Evolutionary conservation across 495 filamentous ascomycete species (phyloP).

Genomic region (Penicillium coprophilum): DNA sequence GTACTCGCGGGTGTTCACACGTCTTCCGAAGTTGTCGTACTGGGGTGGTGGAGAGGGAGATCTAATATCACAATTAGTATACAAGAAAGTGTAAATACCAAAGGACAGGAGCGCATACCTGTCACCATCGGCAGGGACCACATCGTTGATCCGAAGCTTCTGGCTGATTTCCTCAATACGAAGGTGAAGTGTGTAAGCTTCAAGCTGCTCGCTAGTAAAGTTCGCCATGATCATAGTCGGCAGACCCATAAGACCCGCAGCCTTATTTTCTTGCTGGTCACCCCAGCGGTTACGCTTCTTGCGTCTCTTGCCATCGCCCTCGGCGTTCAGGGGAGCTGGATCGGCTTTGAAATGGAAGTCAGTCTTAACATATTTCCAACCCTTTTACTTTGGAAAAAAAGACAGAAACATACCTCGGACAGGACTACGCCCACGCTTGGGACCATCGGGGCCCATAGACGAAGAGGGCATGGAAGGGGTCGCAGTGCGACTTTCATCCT

Average conservation of each 20-base stretch:
- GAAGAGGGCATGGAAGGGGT: slow-evolving; percentile 49
- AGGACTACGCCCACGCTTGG: slow-evolving; percentile 77
- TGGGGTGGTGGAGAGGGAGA: slow-evolving; percentile 94
- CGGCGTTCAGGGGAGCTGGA: slow-evolving; percentile 45
- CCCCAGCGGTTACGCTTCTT: slow-evolving; percentile 99
- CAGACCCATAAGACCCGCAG: slow-evolving; percentile 94
- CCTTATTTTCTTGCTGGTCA: slow-evolving; percentile 93
- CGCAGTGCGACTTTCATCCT: slow-evolving; percentile 59
- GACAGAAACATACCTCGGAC: slow-evolving; percentile 53
- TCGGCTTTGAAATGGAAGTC: slow-evolving; percentile 35
- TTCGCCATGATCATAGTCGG: slow-evolving; percentile 92
- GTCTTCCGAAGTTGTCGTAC: slow-evolving; percentile 97
- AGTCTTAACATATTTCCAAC: not conserved
- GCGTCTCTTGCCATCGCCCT: slow-evolving; percentile 71
- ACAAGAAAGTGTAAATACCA: not conserved
- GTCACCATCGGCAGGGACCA: slow-evolving; percentile 91
- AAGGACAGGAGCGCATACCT: slow-evolving; percentile 57
- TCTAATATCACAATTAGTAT: slow-evolving; percentile 44
- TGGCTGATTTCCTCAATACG: slow-evolving; percentile 98
- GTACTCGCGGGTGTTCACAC: slow-evolving; percentile 97
- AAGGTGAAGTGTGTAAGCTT: slow-evolving; percentile 91
- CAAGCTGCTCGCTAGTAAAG: slow-evolving; percentile 97
- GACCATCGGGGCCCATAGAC: slow-evolving; percentile 31
- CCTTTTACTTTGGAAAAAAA: not conserved
- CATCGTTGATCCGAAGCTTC: slow-evolving; percentile 97